These are phyloP conservation scores for Zoysia matrella DNA, from an alignment of 202 grass and related monocot genomes.

Conservation along the genomic window DNA sequence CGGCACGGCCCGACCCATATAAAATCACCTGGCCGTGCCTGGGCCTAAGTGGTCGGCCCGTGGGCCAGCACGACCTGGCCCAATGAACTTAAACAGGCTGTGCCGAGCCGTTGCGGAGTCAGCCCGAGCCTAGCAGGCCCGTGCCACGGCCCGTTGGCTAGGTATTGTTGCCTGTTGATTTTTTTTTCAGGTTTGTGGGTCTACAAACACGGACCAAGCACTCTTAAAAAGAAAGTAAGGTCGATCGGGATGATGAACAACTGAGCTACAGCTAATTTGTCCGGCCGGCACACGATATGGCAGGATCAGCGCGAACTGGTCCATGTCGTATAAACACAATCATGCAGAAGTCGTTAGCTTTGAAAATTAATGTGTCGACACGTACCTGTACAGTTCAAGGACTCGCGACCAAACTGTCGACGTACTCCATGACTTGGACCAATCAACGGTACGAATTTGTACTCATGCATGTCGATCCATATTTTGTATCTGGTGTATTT, in stretches of 20 bases:
- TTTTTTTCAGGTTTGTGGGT: too few relatives aligned
- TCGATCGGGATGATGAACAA: neutral
- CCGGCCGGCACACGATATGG: conserved; percentile 18
- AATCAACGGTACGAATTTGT: neutral
- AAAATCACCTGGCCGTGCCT: too few relatives aligned
- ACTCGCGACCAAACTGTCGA: conserved; percentile 49
- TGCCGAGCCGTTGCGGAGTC: too few relatives aligned
- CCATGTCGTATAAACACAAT: conserved; percentile 21
- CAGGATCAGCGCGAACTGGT: conserved; percentile 43
- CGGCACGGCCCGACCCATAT: too few relatives aligned
- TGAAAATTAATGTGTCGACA: conserved; percentile 31
- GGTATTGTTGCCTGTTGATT: too few relatives aligned
- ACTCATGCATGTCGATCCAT: neutral
- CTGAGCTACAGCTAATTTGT: conserved; percentile 17
- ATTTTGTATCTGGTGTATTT: neutral
- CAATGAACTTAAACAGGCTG: too few relatives aligned
- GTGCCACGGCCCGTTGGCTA: too few relatives aligned
- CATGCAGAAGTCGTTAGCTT: conserved; percentile 28
- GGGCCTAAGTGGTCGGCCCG: too few relatives aligned
- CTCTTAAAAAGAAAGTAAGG: too few relatives aligned
- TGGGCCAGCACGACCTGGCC: too few relatives aligned
- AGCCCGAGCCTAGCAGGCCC: too few relatives aligned
- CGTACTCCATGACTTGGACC: neutral
- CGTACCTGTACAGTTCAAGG: conserved; percentile 39
- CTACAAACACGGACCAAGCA: too few relatives aligned